Base-by-base conservation (phyloP, 208 protist genomes). In the Balamuthia mandrillaris region DNA sequence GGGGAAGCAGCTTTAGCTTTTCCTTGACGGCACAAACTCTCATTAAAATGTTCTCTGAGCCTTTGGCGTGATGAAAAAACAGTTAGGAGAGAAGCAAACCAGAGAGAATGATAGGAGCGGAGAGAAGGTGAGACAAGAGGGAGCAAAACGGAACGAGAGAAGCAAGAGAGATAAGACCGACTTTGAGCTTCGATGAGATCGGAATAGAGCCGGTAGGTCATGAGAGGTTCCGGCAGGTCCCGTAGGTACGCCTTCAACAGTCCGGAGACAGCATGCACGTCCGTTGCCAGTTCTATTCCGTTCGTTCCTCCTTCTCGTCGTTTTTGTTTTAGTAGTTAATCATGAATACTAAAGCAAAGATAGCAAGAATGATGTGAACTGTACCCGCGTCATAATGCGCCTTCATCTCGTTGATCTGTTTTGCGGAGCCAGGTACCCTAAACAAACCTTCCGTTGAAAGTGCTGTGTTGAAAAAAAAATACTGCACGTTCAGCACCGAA, bases 401-500 rank as follows among this genome's bases (percentile, higher is more conserved):
- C 70, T 79, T 79, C 45, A 79, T 52, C 18, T 79, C 70, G 47
- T 79, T 79, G 47, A 79, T 79, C 14, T 39, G 33, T 31, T 79
- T 79, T 31, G 52, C 47, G 3, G 70, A 79, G 0, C 70, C 70
- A 35, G 70, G 70, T 7, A 79, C 58, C 14, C 70, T 42, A 58
- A 79, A 79, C 5, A 79, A 18, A 1, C 70, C 70, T 37, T 79
- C 70, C 10, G 70, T 9, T 4, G 52, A n/a, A 14, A 79, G 70
- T 39, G 47, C 70, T 79, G 33, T 7, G 56, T 10, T 10, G 56
- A 21, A 21, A 63, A 24, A 21, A 63, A 6, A 6, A 29, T 6
- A 21, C n/a, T n/a, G n/a, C n/a, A n/a, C n/a, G n/a, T n/a, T n/a
- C n/a, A n/a, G n/a, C n/a, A n/a, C n/a, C n/a, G n/a, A n/a, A n/a